These are phyloP conservation scores for Cercospora zeina DNA, from an alignment of 2,329 filamentous ascomycete species.

Conservation along the genomic window DNA sequence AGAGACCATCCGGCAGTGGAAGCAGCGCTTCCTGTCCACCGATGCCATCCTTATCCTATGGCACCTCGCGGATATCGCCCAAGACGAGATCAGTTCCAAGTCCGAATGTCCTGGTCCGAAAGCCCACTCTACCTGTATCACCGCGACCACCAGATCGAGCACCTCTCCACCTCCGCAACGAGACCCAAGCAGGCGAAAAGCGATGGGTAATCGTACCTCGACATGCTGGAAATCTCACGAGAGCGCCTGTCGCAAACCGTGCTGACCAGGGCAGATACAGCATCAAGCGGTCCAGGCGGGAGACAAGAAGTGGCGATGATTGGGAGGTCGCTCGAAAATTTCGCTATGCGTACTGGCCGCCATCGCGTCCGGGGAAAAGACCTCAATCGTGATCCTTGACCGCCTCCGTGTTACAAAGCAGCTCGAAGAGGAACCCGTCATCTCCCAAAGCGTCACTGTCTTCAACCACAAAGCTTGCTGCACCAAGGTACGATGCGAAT, in stretches of 20 bases:
- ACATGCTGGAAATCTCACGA: not conserved
- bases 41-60: not conserved
- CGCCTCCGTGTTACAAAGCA: not conserved
- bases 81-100: not conserved
- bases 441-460: slow-evolving; percentile 20
- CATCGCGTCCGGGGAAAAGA: not conserved
- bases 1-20: not conserved
- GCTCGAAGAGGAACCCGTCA: slow-evolving; percentile 24
- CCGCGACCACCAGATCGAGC: not conserved
- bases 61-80: not conserved
- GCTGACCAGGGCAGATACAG: slow-evolving; percentile 14
- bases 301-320: not conserved
- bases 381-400: not conserved
- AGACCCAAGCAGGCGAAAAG: not conserved
- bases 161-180: not conserved
- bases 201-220: not conserved
- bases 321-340: slow-evolving; percentile 16
- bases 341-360: slow-evolving; percentile 20
- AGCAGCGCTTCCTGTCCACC: not conserved
- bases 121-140: not conserved
- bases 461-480: slow-evolving; percentile 21
- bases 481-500: slow-evolving; percentile 22
- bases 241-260: not conserved
- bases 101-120: not conserved
- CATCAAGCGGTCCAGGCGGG: slow-evolving; percentile 10